Conservation (phyloP, 2,329 filamentous ascomycete genomes). For the Talaromyces sp. region DNA sequence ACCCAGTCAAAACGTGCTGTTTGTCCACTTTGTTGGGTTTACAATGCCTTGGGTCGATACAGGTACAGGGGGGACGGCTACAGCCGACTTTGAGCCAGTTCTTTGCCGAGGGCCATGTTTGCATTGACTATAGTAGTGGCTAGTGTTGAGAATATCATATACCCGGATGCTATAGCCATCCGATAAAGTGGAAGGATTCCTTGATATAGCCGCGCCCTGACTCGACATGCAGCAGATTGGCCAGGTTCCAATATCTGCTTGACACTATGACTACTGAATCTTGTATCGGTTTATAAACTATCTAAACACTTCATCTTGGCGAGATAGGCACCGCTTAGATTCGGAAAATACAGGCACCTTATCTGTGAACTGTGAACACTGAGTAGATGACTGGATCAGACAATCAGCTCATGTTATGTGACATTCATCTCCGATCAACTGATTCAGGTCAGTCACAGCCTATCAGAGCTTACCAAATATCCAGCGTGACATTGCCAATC, state of each 20-base stretch:
- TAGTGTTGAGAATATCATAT: background rate
- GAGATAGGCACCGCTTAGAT: background rate
- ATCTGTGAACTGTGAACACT: background rate
- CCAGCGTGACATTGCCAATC: background rate
- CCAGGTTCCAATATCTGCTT: background rate
- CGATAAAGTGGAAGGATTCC: background rate
- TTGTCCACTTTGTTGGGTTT: background rate
- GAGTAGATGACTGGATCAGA: background rate
- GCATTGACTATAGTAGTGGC: background rate
- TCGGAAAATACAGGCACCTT: background rate
- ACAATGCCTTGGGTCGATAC: background rate
- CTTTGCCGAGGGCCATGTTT: background rate
- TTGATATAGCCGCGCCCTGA: background rate
- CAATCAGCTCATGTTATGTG: background rate
- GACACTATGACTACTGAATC: background rate
- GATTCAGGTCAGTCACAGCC: background rate
- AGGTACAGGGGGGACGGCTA: background rate
- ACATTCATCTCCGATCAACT: background rate
- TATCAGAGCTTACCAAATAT: background rate
- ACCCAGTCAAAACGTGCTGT: background rate
- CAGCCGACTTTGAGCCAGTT: background rate
- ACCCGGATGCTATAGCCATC: background rate
- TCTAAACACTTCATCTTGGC: background rate
- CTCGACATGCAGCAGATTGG: background rate
- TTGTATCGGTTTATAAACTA: background rate